Evolutionary conservation across 1,284 basidiomycete genomes (phyloP), one percentile per base, ranked within the genome.

Genomic region (Tylopilus orsonianus): DNA sequence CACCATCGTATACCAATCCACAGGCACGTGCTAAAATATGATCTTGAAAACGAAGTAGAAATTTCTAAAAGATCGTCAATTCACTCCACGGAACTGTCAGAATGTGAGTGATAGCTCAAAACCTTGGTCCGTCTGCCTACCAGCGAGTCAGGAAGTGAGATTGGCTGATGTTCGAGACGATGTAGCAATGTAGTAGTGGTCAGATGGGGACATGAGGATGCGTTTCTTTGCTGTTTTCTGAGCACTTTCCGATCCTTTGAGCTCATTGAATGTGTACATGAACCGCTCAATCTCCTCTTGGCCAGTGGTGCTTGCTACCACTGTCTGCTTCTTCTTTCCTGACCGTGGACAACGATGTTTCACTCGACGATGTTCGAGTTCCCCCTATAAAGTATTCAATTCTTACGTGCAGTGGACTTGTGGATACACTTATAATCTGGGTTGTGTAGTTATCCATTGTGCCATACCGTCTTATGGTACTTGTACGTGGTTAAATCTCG

Each of bases 1-100:
- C 61, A 0, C 65, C 64, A 39, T 68, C 56, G 32, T 64, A 66
- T 6, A 43, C 45, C 5, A 50, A 53, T 4, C 52, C 49, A 7
- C 52, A 47, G 3, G 64, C 32, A 3, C 60, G 44, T 3, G 50
- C 57, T 0, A 71, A 55, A 0, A 71, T 29, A 33, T 71, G 67
- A 23, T 66, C 57, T 40, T 69, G 53, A 1, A 71, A 57, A 13
- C 56, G 59, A 0, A 48, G 52, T 4, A 62, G 26, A 39, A 68
- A 71, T 27, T 56, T 23, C 56, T 60, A 5, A 19, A 19, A 18
- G 3, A 30, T 34, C 8, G 18, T 34, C 7, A 34, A 8, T 19
- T 13, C 18, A 34, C 19, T 6, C 26, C 10, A 26, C 10, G 26
- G 10, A 10, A 10, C 26, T 26, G 4, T 14, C 29, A 30, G 8